Base-by-base conservation (phyloP, 352 stramenopile genomes). In the Nothophytophthora sp. region DNA sequence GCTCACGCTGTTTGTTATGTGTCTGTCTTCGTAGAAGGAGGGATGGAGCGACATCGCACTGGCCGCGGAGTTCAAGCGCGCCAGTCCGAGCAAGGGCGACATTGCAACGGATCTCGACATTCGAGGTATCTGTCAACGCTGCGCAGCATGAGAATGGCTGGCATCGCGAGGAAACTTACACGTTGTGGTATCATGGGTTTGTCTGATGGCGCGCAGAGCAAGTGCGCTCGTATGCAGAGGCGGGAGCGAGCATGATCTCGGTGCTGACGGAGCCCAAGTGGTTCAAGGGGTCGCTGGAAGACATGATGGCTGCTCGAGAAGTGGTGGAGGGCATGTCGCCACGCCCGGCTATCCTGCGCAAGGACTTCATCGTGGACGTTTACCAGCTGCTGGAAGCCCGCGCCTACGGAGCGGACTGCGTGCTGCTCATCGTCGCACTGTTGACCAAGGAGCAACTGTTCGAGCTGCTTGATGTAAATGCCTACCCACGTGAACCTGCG, bases 41-140 rank as follows among this genome's bases (percentile, higher is more conserved):
- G 75, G 78, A 9, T 90, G 77, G 64, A 73, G 68, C 22, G 54
- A 81, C 32, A 86, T 99, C 58, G 90, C 94, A 20, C 78, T 99
- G 16, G 97, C 97, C 1, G 96, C 97, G 12, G 97, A 99, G 78
- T 99, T 99, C 76, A 99, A 99, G 76, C 88, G 97, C 22, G 96
- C 96, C 8, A 98, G 86, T 34, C 97, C 97, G 11, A 98, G 86
- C 67, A 99, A 99, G 69, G 97, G 97, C 15, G 81, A 98, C 65
- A 99, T 99, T 64, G 86, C 85, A 19, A 67, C 79, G 35, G 66
- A 79, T 49, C 63, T 93, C 40, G 63, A 80, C 20, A 71, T 92
- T 41, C 62, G 75, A 57, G 78, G 79, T 90, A 30, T 22, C 58
- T 81, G 8, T n/a, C n/a, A n/a, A n/a, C n/a, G n/a, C n/a, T n/a